Conservation (phyloP, 441 rosid genomes). For the Codiaeum variegatum region DNA sequence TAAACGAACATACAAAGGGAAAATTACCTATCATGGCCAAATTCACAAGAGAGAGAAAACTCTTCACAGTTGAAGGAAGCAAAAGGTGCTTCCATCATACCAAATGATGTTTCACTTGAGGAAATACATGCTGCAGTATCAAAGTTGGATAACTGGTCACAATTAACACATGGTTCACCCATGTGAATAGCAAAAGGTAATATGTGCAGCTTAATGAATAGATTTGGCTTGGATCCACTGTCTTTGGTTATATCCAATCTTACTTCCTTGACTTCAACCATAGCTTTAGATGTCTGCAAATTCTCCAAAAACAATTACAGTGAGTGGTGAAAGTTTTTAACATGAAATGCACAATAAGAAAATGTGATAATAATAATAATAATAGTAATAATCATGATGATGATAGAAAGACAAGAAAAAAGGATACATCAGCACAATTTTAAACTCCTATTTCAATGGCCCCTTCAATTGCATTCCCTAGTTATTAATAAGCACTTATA, state of each 20-base stretch:
- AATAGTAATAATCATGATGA: too few species aligned
- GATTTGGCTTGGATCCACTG: conserved; percentile 66
- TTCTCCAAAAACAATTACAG: conserved; percentile 27
- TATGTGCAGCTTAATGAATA: conserved; percentile 67
- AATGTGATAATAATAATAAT: background rate
- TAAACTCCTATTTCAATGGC: background rate
- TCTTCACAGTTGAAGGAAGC: conserved; percentile 79
- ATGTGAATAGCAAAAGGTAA: conserved; percentile 61
- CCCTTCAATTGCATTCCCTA: background rate
- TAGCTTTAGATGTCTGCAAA: conserved; percentile 68
- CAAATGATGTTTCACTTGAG: conserved; percentile 42
- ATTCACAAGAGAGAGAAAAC: conserved; percentile 74
- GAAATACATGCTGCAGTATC: conserved; percentile 40
- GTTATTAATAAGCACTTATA: background rate
- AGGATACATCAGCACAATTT: background rate
- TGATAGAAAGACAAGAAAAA: background rate
- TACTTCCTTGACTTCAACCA: conserved; percentile 73
- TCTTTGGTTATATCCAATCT: conserved; percentile 73
- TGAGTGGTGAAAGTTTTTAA: background rate
- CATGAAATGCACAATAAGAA: conserved; percentile 9
- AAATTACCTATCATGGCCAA: conserved; percentile 81
- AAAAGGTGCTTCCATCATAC: conserved; percentile 50
- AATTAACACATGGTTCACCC: conserved; percentile 52
- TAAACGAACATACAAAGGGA: conserved; percentile 13
- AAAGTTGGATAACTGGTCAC: conserved; percentile 49